A percentile compares a stretch with the other conserved stretches of the same genome.
These are phyloP conservation scores for Emergomyces pasteurianus DNA, from an alignment of 2,329 filamentous ascomycete species.

Conservation along the genomic window DNA sequence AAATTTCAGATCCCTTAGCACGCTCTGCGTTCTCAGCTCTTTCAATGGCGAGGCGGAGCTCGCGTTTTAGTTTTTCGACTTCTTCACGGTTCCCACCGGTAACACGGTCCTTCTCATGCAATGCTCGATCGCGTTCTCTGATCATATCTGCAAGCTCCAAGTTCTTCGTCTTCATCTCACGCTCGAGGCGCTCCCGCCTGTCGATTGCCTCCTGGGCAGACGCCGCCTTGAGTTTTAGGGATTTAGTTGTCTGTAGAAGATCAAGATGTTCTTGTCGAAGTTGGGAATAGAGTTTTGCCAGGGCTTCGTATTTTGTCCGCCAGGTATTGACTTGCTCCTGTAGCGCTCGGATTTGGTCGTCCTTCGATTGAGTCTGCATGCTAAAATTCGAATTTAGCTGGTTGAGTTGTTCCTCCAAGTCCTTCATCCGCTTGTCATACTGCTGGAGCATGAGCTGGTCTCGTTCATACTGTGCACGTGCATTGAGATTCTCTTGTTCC, in stretches of 20 bases:
- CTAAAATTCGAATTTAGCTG: conserved; percentile 74
- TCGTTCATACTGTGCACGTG: conserved; percentile 88
- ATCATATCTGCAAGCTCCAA: conserved; percentile 99
- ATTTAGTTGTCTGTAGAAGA: conserved; percentile 89
- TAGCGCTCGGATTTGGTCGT: conserved; percentile 83
- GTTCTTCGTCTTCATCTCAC: conserved; percentile 98
- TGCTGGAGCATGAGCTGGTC: conserved; percentile 95
- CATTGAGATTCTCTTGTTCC: conserved; percentile 88
- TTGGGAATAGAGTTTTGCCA: conserved; percentile 96
- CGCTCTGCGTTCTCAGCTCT: conserved; percentile 85
- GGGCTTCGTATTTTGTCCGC: conserved; percentile 90
- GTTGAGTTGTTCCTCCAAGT: conserved; percentile 72
- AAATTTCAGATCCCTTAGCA: conserved; percentile 88
- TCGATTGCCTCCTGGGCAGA: conserved; percentile 97
- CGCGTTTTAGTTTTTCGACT: conserved; percentile 84
- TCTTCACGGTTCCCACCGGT: conserved; percentile 83
- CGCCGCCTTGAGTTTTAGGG: conserved; percentile 87
- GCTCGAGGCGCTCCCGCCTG: conserved; percentile 82
- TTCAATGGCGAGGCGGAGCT: conserved; percentile 83
- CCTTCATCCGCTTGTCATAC: conserved; percentile 90
- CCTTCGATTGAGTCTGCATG: conserved; percentile 77
- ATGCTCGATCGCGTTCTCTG: conserved; percentile 79
- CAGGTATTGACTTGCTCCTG: conserved; percentile 98
- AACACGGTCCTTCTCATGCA: conserved; percentile 86
- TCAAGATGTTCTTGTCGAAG: conserved; percentile 90